Evolutionary conservation across 139 green algal species (phyloP).

Genomic region (Marvania coccoides): DNA sequence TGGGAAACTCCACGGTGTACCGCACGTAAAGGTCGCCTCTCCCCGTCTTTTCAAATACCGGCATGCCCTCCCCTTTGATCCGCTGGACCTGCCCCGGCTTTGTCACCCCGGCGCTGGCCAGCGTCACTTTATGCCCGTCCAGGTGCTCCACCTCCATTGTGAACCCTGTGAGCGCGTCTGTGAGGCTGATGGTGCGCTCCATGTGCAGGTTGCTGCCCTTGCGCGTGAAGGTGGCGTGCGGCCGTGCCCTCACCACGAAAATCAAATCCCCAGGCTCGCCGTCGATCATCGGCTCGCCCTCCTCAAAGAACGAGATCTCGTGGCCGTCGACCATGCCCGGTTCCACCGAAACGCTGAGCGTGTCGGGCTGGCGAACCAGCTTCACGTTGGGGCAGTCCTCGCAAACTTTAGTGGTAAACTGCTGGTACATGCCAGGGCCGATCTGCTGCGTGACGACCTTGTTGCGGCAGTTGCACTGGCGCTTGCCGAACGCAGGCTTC

Average conservation of each 20-base stretch:
- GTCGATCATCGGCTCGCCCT: conserved; percentile 88
- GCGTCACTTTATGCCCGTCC: conserved; percentile 76
- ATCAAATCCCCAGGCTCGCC: conserved; percentile 92
- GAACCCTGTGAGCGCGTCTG: conserved; percentile 88
- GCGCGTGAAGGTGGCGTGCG: conserved; percentile 52
- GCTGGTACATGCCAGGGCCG: conserved; percentile 97
- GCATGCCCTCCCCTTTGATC: conserved; percentile 73
- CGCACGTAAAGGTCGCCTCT: conserved; percentile 74
- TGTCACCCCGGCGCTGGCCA: conserved; percentile 37
- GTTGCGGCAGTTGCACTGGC: conserved; percentile 94
- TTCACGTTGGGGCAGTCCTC: conserved; percentile 90
- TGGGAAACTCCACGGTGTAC: conserved; percentile 77
- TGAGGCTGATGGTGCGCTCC: conserved; percentile 66
- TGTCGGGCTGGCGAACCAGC: conserved; percentile 65
- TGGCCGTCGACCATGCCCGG: conserved; percentile 77
- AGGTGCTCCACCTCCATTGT: conserved; percentile 76
- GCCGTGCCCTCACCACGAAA: conserved; percentile 31
- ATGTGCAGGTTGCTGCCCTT: conserved; percentile 57
- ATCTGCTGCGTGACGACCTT: conserved; percentile 92
- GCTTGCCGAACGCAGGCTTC: conserved; percentile 73
- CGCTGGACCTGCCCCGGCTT: conserved; percentile 48
- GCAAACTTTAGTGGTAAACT: conserved; percentile 83
- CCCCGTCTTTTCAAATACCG: conserved; percentile 36
- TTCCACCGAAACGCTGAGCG: conserved; percentile 85
- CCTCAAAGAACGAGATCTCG: conserved; percentile 91